Base-by-base conservation (phyloP, 108 stramenopile genomes). In the Chaetoceros tenuissimus region DNA sequence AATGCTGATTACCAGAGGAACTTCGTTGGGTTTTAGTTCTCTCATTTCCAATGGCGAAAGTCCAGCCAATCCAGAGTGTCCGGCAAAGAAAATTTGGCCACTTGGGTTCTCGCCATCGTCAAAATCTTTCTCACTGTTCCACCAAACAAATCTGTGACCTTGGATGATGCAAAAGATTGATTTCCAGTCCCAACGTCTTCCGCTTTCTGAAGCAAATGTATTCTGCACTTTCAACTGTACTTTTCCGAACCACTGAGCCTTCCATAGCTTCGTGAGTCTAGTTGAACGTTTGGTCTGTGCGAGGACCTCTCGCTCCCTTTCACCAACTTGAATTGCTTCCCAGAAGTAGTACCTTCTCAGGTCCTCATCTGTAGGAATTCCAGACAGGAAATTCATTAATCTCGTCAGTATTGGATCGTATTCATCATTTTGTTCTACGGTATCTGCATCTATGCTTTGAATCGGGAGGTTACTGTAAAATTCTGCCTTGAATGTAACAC, bases 341-440 rank as follows among this genome's bases (percentile, higher is more conserved):
- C 87, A 93, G 55, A 84, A 93, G 55, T 87, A 89, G 23, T 82
- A 65, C 48, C 73, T 67, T 0, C 87, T 69, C 20, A 93, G 60
- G 53, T 93, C 92, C 70, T 93, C 92, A 44, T 79, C 76, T 0
- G 85, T 93, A 10, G 92, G 92, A 7, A 93, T 60, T 22, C 77
- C 74, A 0, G 69, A 64, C 40, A 93, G 64, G 21, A 82, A 73
- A 63, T 93, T 93, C 8, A 21, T 68, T 46, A 77, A 64, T 64
- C 64, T 74, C 24, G 46, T 71, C 61, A 24, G 69, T 57, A 71
- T 24, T 44, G 44, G 59, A 30, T 30, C 55, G 43, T 44, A 46
- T 31, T 64, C 49, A 16, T 66, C 51, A 47, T 53, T 28, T n/a
- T 57, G 28, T 31, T 61, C 57, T n/a, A 48, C 48, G 52, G 22